A percentile compares a stretch with the other conserved stretches of the same genome.
These are phyloP conservation scores for Geosmithia morbida DNA, from an alignment of 2,329 filamentous ascomycete species.

Conservation along the genomic window DNA sequence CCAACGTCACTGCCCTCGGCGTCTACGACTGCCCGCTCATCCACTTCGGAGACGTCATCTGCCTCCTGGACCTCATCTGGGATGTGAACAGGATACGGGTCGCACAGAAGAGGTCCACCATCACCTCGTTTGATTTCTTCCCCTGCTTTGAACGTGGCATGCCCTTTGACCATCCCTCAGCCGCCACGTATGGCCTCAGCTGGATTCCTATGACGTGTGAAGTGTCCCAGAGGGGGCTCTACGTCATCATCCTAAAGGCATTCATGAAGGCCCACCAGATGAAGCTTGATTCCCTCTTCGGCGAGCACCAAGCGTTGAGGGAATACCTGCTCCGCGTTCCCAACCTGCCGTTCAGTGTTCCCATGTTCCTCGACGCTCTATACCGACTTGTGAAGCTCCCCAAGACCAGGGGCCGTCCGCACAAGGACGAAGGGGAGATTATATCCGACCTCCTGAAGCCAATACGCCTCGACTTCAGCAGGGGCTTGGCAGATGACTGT, in stretches of 20 bases:
- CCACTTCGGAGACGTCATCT: constrained; percentile 18
- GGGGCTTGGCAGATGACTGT: constrained; percentile 6
- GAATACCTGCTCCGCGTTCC: constrained; percentile 14
- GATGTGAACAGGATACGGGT: constrained; percentile 16
- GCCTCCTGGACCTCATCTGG: constrained; percentile 18
- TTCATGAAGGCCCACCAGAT: constrained; percentile 17
- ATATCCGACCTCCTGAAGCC: constrained; percentile 19
- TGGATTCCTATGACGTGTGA: constrained; percentile 11
- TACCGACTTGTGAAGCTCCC: constrained; percentile 13
- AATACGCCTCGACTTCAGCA: constrained; percentile 12
- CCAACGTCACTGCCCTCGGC: constrained; percentile 15
- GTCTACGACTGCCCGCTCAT: constrained; percentile 21
- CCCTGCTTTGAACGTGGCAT: constrained; percentile 15
- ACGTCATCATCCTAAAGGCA: constrained; percentile 16
- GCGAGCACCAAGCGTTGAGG: constrained; percentile 13
- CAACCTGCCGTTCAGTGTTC: constrained; percentile 11
- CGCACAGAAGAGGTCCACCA: constrained; percentile 1
- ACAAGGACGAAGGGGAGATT: constrained; percentile 6
- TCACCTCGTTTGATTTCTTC: constrained; percentile 17
- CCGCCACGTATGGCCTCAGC: constrained; percentile 13
- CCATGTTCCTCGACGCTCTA: constrained; percentile 17
- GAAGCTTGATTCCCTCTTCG: constrained; percentile 14
- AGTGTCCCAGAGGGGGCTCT: constrained; percentile 16
- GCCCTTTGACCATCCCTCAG: constrained; percentile 4
- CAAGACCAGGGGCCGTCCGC: background rate